A percentile compares a stretch with the other conserved stretches of the same genome.
These are phyloP conservation scores for Senna tora DNA, from an alignment of 306 rosid genomes.

Conservation along the genomic window DNA sequence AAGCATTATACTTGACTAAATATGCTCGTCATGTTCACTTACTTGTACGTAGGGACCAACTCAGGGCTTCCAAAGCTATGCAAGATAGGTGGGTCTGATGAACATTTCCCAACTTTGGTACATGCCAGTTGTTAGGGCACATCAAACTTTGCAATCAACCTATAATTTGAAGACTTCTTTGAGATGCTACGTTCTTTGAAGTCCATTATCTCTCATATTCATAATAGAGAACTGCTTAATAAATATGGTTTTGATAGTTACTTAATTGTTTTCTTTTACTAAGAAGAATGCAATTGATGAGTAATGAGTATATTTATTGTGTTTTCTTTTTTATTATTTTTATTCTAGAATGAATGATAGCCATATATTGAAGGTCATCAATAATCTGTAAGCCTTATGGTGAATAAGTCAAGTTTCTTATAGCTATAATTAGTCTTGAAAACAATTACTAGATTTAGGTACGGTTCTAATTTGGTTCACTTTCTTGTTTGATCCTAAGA, in stretches of 20 bases:
- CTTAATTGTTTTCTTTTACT: slow-evolving; percentile 3
- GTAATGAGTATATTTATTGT: slow-evolving; percentile 1
- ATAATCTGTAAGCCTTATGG: slow-evolving; percentile 10
- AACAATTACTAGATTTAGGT: slow-evolving; percentile 23
- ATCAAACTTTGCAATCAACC: slow-evolving; percentile 25
- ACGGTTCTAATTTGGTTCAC: slow-evolving; percentile 9
- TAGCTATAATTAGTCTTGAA: slow-evolving; percentile 24
- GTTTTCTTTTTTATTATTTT: slow-evolving; percentile 10
- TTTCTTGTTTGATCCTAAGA: slow-evolving; percentile 6
- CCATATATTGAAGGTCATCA: slow-evolving; percentile 21
- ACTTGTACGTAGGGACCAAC: slow-evolving; percentile 82
- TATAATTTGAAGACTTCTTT: slow-evolving; percentile 17
- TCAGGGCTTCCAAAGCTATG: slow-evolving; percentile 97
- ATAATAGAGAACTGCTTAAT: slow-evolving; percentile 13
- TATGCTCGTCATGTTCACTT: slow-evolving; percentile 91
- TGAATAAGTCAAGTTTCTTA: slow-evolving; percentile 22
- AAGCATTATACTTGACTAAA: slow-evolving; percentile 88
- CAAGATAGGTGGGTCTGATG: slow-evolving; percentile 85
- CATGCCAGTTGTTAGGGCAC: slow-evolving; percentile 21
- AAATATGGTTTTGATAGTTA: slow-evolving; percentile 5
- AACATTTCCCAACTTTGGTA: slow-evolving; percentile 31
- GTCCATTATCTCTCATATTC: neutral
- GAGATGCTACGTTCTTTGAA: slow-evolving; percentile 4
- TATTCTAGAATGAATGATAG: no score
- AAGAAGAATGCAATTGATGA: slow-evolving; percentile 11